phyloP scores from a whole-genome alignment of 75 land plant genomes.

The Sequoiadendron giganteum region DNA sequence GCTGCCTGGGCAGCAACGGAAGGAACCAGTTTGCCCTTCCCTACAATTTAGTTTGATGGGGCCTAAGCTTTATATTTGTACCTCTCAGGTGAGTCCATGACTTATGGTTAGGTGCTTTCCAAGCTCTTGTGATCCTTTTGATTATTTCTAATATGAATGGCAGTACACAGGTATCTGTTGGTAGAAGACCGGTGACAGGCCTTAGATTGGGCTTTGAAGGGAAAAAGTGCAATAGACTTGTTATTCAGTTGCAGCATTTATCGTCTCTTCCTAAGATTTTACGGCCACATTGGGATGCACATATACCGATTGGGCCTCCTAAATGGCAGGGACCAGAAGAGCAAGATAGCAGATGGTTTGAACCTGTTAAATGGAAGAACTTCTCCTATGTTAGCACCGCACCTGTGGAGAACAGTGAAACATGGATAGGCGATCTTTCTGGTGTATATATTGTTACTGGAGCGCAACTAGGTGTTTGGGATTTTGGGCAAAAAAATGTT shows the following conservation, averaged over 20 bases:
- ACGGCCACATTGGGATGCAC: slow-evolving; percentile 80
- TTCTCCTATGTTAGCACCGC: slow-evolving; percentile 90
- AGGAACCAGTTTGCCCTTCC: slow-evolving; percentile 83
- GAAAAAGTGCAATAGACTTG: slow-evolving; percentile 65
- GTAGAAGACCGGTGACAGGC: slow-evolving; percentile 85
- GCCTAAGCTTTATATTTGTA: slow-evolving; percentile 75
- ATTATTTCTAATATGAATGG: background rate
- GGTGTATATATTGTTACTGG: slow-evolving; percentile 84
- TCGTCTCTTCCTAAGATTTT: slow-evolving; percentile 82
- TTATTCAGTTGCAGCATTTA: slow-evolving; percentile 80
- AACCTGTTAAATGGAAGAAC: slow-evolving; percentile 88
- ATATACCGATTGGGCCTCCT: slow-evolving; percentile 80
- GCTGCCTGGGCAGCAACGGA: slow-evolving; percentile 58
- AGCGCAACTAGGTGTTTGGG: slow-evolving; percentile 86
- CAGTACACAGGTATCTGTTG: slow-evolving; percentile 69
- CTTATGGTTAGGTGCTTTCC: background rate
- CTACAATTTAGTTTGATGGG: slow-evolving; percentile 94
- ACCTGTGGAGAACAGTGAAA: slow-evolving; percentile 62
- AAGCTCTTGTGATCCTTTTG: background rate
- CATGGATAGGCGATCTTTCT: slow-evolving; percentile 70
- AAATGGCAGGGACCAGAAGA: slow-evolving; percentile 89
- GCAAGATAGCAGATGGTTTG: slow-evolving; percentile 92
- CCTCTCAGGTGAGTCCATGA: slow-evolving; percentile 55
- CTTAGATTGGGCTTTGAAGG: slow-evolving; percentile 77
- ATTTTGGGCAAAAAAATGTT: slow-evolving; percentile 73